Evolutionary conservation across 768 basidiomycete species (phyloP).

Genomic region (Boletus sp.): DNA sequence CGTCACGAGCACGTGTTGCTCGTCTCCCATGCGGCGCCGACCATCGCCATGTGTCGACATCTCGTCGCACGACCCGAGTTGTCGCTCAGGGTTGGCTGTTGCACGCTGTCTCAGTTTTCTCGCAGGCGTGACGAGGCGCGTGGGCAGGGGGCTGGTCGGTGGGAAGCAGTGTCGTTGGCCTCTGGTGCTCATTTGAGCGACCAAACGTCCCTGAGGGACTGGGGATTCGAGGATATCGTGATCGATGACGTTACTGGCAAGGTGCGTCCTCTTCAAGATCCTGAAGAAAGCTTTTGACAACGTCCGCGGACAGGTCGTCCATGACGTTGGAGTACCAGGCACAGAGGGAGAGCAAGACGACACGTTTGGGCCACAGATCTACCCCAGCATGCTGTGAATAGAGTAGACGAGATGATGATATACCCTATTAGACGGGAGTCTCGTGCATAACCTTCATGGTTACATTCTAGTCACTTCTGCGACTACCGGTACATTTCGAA

Average conservation of each 20-base stretch:
- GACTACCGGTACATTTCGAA: constrained; percentile 3
- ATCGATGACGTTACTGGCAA: constrained; percentile 50
- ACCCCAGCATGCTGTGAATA: constrained; percentile 19
- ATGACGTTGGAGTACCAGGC: constrained; percentile 67
- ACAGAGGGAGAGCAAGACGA: constrained; percentile 59
- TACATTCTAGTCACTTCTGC: neutral
- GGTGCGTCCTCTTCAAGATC: constrained; percentile 38
- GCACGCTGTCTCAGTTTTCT: constrained; percentile 61
- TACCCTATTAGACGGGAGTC: neutral
- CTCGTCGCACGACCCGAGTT: constrained; percentile 53
- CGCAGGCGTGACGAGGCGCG: constrained; percentile 29
- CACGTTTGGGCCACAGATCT: constrained; percentile 51
- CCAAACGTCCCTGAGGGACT: constrained; percentile 62
- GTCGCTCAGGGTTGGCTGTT: constrained; percentile 69
- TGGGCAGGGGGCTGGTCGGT: constrained; percentile 38
- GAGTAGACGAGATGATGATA: neutral
- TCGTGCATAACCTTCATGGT: neutral
- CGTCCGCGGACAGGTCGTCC: constrained; percentile 51
- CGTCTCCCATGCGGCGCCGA: constrained; percentile 74
- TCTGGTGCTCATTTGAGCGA: constrained; percentile 55
- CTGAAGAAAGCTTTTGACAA: neutral
- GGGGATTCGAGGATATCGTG: constrained; percentile 79
- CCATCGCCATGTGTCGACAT: constrained; percentile 61
- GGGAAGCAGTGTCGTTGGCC: constrained; percentile 48
- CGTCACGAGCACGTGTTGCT: constrained; percentile 56